These are phyloP conservation scores for Ceratocystis ficicola DNA, from an alignment of 2,329 filamentous ascomycete species.

Conservation along the genomic window DNA sequence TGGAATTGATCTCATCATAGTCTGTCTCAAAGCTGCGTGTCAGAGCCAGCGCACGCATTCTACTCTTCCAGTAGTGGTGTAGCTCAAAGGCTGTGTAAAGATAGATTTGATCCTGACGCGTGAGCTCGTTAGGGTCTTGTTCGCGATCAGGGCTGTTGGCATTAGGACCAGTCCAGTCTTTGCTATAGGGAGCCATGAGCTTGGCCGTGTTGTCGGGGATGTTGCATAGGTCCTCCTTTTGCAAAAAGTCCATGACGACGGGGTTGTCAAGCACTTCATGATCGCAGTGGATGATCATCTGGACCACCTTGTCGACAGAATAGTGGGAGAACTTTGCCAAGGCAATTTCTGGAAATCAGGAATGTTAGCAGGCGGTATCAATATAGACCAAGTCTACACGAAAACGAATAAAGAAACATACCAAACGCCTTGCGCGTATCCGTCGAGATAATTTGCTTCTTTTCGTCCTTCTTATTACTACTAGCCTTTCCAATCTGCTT, in stretches of 20 bases:
- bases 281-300: slow-evolving; percentile 94
- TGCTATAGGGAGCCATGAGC: slow-evolving; percentile 86
- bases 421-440: slow-evolving; percentile 81
- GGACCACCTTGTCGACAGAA: slow-evolving; percentile 71
- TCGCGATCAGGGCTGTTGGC: slow-evolving; percentile 56
- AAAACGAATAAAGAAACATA: slow-evolving; percentile 31
- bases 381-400: neutral
- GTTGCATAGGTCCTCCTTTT: slow-evolving; percentile 83
- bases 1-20: slow-evolving; percentile 80
- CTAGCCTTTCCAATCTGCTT: slow-evolving; percentile 62
- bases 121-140: slow-evolving; percentile 75
- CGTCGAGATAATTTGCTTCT: slow-evolving; percentile 90
- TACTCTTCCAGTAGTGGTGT: slow-evolving; percentile 96
- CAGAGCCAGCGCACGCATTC: slow-evolving; percentile 80
- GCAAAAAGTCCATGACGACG: slow-evolving; percentile 93
- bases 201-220: slow-evolving; percentile 85
- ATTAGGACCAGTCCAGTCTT: slow-evolving; percentile 69
- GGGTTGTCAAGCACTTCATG: slow-evolving; percentile 73
- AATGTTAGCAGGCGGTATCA: slow-evolving; percentile 29
- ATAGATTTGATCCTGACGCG: slow-evolving; percentile 90
- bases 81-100: slow-evolving; percentile 86
- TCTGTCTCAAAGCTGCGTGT: slow-evolving; percentile 75
- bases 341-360: slow-evolving; percentile 53
- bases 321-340: slow-evolving; percentile 84
- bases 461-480: slow-evolving; percentile 68